Base-by-base conservation (phyloP, 192 early-diverging fungal species). In the Phlyctochytrium arcticum region DNA sequence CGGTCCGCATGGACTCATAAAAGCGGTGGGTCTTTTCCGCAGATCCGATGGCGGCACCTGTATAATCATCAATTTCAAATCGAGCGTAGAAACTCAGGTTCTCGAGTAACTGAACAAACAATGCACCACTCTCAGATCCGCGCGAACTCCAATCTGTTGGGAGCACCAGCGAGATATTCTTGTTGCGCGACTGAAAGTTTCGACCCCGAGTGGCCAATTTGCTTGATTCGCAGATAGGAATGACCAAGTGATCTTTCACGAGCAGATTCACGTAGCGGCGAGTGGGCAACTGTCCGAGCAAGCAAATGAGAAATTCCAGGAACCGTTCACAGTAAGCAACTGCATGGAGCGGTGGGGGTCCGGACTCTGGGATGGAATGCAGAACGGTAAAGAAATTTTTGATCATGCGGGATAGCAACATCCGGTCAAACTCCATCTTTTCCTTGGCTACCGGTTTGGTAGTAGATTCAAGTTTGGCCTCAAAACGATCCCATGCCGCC, bases 251-350 rank as follows among this genome's bases (percentile, higher is more conserved):
- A 61, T 99, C 96, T 8, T 86, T 76, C 17, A 99, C 60, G 5
- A 99, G 51, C 2, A 84, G 74, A 63, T 89, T 85, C 48, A 97
- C 84, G 58, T 83, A 93, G 34, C 95, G 85, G n/a, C 95, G 88
- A 2, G 95, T 98, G 4, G 94, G 86, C 53, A 98, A 72, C 74
- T 97, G 95, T 17, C 90, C 81, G 55, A 88, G 85, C 7, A 99
- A 70, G 60, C 93, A 90, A 9, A 94, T 89, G 39, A 99, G 61
- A 19, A 99, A 81, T 73, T 97, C 93, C 9, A 96, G 56, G 53
- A 88, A 85, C 23, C 90, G 80, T 32, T 86, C 85, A 53, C 77
- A 78, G 54, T 90, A 94, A 24, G 66, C 64, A 26, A 90, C 48
- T 2, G 71, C 64, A 31, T 87, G 81, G 47, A 58, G 21, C 36